Evolutionary conservation across 208 protist genomes (phyloP).

Genomic region (Wallacemonas sp.): DNA sequence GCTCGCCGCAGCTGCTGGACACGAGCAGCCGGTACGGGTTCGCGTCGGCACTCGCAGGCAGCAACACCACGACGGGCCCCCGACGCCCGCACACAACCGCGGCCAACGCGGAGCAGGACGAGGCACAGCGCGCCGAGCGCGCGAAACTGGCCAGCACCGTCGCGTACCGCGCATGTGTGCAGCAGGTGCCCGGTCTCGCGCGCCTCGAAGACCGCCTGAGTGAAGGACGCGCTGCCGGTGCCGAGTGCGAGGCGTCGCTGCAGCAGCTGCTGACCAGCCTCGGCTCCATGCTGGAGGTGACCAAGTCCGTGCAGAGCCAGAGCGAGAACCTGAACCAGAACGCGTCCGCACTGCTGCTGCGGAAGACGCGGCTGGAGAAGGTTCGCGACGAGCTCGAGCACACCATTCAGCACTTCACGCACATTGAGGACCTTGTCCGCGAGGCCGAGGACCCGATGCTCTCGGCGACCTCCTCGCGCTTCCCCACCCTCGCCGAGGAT

Average conservation of each 20-base stretch:
- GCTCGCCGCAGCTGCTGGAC: neutral
- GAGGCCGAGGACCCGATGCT: slow-evolving; percentile 70
- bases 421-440: slow-evolving; percentile 70
- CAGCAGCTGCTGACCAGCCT: slow-evolving; percentile 47
- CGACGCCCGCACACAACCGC: neutral
- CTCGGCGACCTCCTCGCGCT: slow-evolving; percentile 59
- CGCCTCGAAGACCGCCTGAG: slow-evolving; percentile 48
- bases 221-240: slow-evolving; percentile 38
- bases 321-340: slow-evolving; percentile 73
- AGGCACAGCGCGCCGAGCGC: neutral
- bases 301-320: slow-evolving; percentile 71
- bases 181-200: slow-evolving; percentile 45
- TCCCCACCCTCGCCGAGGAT: slow-evolving; percentile 74
- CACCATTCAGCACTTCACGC: slow-evolving; percentile 75
- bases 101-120: neutral
- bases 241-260: slow-evolving; percentile 52
- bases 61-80: neutral
- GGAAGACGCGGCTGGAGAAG: slow-evolving; percentile 73
- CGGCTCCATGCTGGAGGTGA: slow-evolving; percentile 66
- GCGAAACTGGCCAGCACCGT: slow-evolving; percentile 2
- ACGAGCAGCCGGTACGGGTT: neutral
- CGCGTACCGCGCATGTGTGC: slow-evolving; percentile 30
- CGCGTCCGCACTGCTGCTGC: slow-evolving; percentile 73
- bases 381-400: slow-evolving; percentile 73
- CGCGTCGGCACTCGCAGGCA: neutral